Conservation (phyloP, 2,329 filamentous ascomycete species). For the Trichoderma hamatum region DNA sequence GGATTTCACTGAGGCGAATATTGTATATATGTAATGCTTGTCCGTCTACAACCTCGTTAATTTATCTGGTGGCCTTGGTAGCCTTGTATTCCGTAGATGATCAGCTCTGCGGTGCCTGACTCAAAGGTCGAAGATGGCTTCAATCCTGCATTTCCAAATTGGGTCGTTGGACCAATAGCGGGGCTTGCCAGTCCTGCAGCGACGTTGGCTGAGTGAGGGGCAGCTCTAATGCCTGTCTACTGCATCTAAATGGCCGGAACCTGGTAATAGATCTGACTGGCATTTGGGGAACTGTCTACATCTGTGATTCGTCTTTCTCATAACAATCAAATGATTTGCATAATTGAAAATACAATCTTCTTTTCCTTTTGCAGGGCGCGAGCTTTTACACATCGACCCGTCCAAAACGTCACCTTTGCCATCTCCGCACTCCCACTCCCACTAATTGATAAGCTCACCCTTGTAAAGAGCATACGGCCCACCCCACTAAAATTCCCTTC, state of each 20-base stretch:
- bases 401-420: slow-evolving; percentile 9
- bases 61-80: too few species aligned
- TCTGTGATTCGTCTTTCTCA: neutral
- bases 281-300: neutral
- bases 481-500: slow-evolving; percentile 22
- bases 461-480: slow-evolving; percentile 18
- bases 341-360: neutral
- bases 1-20: neutral
- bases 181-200: neutral
- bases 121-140: slow-evolving; percentile 8
- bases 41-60: neutral
- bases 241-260: neutral
- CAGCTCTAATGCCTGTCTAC: slow-evolving; percentile 10
- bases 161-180: slow-evolving; percentile 15
- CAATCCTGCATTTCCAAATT: slow-evolving; percentile 16
- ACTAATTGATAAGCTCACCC: slow-evolving; percentile 17
- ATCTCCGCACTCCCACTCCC: slow-evolving; percentile 13
- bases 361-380: neutral
- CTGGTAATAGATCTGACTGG: neutral
- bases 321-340: neutral
- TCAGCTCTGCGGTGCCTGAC: neutral
- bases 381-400: too few species aligned
- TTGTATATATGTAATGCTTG: too few species aligned
- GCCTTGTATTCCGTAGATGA: neutral
- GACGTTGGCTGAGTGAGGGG: slow-evolving; percentile 12